Evolutionary conservation across 306 rosid species (phyloP), one percentile per base, ranked within the genome.

Genomic region (Trichosanthes cucumerina): DNA sequence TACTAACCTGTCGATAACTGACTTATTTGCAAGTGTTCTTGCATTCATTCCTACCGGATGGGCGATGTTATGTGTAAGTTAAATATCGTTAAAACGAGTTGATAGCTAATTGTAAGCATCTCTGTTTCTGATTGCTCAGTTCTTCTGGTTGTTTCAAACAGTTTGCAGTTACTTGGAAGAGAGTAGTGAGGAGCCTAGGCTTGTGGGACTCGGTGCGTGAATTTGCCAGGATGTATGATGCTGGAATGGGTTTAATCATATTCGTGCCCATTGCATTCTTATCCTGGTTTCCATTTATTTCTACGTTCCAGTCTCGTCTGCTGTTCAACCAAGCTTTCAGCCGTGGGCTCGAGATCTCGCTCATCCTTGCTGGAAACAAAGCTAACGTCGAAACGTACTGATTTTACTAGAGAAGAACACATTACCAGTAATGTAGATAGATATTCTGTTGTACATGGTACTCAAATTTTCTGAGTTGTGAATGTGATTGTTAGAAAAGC

Each of bases 281-380:
- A 53, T 91, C 98, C 9, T 95, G 98, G 98, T 95, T 95, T 86
- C 97, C 98, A 0, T 95, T 95, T 88, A 78, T 95, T 80, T 91
- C 98, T 50, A 95, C 98, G 28, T 92, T 95, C 86, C 98, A 92
- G 82, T 95, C 98, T 71, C 97, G 98, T 54, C 97, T 95, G 77
- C 93, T 95, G 78, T 95, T 91, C 63, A 95, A 95, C 82, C 99
- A 95, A 91, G 99, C 99, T 41, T 95, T 92, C 79, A 95, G 97
- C 77, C 99, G 99, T 41, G 99, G 99, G 50, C 87, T 95, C 83
- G 97, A 95, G 83, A 95, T 95, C 80, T 95, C 99, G 2, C 82
- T 95, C 87, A 95, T 95, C 87, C 99, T 95, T 70, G 90, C 99
- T 34, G 99, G 99, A 83, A 95, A 92, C 85, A 95, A 92, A 81